Percentiles rank a stretch among this genome's conserved stretches.
Conservation (phyloP, 2,329 filamentous ascomycete genomes). For the Cordyceps sp. region DNA sequence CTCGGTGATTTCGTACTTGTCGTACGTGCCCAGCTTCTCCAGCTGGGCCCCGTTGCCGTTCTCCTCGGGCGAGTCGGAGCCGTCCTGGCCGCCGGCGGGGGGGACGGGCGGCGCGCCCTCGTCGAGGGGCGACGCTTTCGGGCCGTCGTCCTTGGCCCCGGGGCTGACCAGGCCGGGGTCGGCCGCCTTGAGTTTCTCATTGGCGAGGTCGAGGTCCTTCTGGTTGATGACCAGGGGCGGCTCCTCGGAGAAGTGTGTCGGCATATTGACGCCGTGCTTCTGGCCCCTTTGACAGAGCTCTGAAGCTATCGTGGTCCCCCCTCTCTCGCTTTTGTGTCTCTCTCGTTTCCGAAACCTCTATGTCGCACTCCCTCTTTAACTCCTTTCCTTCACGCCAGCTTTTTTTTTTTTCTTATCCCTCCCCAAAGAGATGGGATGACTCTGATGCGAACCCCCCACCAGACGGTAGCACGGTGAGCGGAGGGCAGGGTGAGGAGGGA, state of each 20-base stretch:
- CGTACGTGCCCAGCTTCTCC: constrained; percentile 20
- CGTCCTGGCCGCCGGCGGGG: too few species aligned
- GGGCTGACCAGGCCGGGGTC: constrained; percentile 3
- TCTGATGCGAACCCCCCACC: too few species aligned
- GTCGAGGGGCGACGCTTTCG: too few species aligned
- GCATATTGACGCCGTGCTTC: constrained; percentile 12
- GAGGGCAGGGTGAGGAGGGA: not conserved
- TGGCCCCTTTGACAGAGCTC: too few species aligned
- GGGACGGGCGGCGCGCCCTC: too few species aligned
- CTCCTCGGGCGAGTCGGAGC: constrained; percentile 3
- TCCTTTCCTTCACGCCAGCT: too few species aligned
- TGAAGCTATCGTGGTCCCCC: not conserved
- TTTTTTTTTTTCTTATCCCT: too few species aligned
- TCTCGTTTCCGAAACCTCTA: too few species aligned
- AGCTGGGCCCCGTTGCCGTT: constrained; percentile 8
- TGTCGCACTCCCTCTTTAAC: too few species aligned
- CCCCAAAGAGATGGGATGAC: too few species aligned
- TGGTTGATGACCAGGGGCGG: constrained; percentile 20
- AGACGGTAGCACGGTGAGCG: not conserved
- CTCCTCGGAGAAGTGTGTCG: constrained; percentile 18
- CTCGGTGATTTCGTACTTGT: constrained; percentile 30
- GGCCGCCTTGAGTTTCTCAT: constrained; percentile 18
- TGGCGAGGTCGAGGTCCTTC: constrained; percentile 17
- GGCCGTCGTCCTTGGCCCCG: not conserved
- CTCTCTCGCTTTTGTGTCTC: not conserved